Evolutionary conservation across 768 basidiomycete species (phyloP), one percentile per base, ranked within the genome.

Genomic region (Obba rivulosa): DNA sequence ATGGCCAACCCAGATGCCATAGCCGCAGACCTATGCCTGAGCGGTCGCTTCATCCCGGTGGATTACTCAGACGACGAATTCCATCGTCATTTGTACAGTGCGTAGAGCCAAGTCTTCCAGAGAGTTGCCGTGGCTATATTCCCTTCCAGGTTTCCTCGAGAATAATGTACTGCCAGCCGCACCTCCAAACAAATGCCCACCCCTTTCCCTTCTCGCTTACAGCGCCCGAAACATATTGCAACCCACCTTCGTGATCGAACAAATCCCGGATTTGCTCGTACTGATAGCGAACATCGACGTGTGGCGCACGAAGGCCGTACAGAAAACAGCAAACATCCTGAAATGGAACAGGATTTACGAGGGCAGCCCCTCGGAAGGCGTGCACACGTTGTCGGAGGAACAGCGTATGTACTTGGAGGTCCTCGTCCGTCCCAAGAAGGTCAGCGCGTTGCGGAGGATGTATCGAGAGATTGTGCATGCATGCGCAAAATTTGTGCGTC

Each of bases 211-310:
- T 3, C n/a, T 54, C 1, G 40, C 35, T 3, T 55, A 58, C 28
- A 51, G 51, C 4, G 51, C 51, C 17, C 51, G 48, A 11, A 51
- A 49, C 35, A 55, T 58, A 10, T 37, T 55, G n/a, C 14, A 46
- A 23, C 53, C 53, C 3, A 34, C 46, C 16, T 37, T 48, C 18
- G 7, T 52, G 8, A 23, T 45, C 20, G 22, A 41, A 2, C 51
- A 51, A 18, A 43, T 53, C 2, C 53, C 49, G 9, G 20, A 41
- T 17, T 36, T 58, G 16, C 52, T 55, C 46, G 23, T 14, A 11
- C 49, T 58, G 10, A 36, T 58, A 24, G 47, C 31, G 7, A 53
- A 55, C 34, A 45, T 58, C 36, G 53, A 58, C 23, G 4, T 47
- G 14, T 3, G 51, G 31, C 54, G 54, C 21, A 34, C 44, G 22